Evolutionary conservation across 305 asterid genomes (phyloP).

Genomic region (Solanum hybrid): DNA sequence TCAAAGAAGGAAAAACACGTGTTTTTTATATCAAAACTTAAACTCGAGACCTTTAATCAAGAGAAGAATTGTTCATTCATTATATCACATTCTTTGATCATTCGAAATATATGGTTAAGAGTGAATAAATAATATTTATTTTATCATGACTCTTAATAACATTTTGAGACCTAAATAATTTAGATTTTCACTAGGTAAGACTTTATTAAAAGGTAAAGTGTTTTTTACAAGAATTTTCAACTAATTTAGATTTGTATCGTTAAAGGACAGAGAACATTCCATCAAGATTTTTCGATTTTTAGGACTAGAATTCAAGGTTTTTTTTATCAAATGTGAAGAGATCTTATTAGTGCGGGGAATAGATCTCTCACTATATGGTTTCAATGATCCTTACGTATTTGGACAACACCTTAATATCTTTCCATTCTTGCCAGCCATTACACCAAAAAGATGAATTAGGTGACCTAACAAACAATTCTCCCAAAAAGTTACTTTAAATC

Average conservation of each 20-base stretch:
- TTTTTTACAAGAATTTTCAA: no score
- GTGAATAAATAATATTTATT: neutral
- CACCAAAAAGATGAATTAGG: neutral
- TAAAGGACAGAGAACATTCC: no score
- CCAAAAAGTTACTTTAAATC: neutral
- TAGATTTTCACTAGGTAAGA: neutral
- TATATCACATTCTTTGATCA: no score
- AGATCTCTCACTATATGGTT: no score
- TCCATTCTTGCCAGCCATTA: neutral
- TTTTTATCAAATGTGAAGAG: no score
- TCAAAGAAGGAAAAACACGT: accelerated
- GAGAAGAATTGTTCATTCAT: neutral
- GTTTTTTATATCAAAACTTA: no score
- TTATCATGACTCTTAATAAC: neutral
- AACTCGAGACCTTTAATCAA: neutral
- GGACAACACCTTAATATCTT: neutral
- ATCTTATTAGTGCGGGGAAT: no score
- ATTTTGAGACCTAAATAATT: neutral
- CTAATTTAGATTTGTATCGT: neutral
- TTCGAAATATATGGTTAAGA: no score
- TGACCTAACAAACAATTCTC: neutral
- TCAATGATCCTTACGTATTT: neutral
- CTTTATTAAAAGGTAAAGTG: neutral
- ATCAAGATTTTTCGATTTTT: no score
- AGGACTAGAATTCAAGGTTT: neutral